Evolutionary conservation across 352 stramenopile species (phyloP).

Genomic region (Globisporangium takayamanum): DNA sequence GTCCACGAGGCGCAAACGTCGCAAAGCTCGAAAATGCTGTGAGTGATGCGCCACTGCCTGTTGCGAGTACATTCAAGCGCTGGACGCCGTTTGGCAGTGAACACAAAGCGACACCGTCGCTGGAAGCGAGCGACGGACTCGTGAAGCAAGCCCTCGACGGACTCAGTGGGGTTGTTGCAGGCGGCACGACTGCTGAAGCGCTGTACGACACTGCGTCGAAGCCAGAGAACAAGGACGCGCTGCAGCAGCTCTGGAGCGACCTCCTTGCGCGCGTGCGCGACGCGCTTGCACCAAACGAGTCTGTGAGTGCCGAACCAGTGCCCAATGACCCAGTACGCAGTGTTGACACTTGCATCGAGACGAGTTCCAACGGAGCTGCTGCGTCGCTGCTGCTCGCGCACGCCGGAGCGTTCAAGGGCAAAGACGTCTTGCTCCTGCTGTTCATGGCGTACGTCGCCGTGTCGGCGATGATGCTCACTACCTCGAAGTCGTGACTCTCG

Average conservation of each 20-base stretch:
- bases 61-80: conserved; percentile 5
- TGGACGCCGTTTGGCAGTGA: conserved; percentile 1
- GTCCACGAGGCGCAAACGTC: not conserved
- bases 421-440: conserved; percentile 2
- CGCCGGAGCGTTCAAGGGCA: not conserved
- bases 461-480: not conserved
- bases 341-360: not conserved
- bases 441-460: conserved; percentile 3
- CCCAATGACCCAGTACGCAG: not conserved
- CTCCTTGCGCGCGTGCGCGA: not conserved
- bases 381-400: not conserved
- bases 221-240: not conserved
- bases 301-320: not conserved
- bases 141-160: not conserved
- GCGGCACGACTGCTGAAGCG: conserved; percentile 1
- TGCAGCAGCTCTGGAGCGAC: conserved; percentile 1
- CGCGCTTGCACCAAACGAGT: not conserved
- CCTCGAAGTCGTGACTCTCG: not conserved
- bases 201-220: conserved; percentile 1
- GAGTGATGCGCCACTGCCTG: not conserved
- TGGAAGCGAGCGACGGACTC: not conserved
- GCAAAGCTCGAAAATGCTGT: not conserved
- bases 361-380: too few species aligned
- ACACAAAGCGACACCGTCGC: not conserved
- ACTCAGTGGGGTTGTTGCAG: not conserved